Evolutionary conservation across 2,329 filamentous ascomycete species (phyloP).

Genomic region (Arthrocladium fulminans): DNA sequence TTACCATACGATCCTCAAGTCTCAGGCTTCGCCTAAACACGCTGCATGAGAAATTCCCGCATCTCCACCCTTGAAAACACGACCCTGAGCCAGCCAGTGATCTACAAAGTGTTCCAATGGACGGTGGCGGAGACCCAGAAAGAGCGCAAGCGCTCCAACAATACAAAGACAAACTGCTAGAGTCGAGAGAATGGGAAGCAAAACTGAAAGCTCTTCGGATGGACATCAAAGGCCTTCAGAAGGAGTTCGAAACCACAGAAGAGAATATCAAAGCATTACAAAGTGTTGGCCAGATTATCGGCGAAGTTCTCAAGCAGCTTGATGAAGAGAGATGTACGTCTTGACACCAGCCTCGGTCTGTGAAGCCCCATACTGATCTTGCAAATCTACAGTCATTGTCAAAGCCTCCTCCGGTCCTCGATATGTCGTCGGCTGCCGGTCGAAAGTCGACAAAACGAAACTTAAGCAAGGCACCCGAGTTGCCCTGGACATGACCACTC

Average conservation of each 20-base stretch:
- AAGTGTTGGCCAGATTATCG: conserved; percentile 98
- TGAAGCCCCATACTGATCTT: conserved; percentile 1
- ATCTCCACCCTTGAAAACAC: too few relatives aligned
- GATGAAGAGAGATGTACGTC: conserved; percentile 93
- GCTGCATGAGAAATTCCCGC: too few relatives aligned
- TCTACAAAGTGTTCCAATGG: conserved; percentile 22
- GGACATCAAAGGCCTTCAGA: conserved; percentile 92
- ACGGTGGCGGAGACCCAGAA: conserved; percentile 41
- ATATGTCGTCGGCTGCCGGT: conserved; percentile 96
- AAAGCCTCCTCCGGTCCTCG: conserved; percentile 94
- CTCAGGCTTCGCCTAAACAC: too few relatives aligned
- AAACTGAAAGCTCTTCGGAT: conserved; percentile 90
- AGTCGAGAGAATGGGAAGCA: conserved; percentile 96
- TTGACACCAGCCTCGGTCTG: background rate
- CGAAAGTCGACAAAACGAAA: conserved; percentile 95
- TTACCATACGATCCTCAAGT: too few relatives aligned
- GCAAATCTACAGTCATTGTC: conserved; percentile 72
- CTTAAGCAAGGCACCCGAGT: conserved; percentile 97
- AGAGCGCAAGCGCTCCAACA: conserved; percentile 62
- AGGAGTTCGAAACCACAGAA: conserved; percentile 92
- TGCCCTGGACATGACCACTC: conserved; percentile 96
- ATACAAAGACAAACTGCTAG: conserved; percentile 74
- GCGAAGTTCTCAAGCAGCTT: conserved; percentile 95
- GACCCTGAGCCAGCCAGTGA: background rate
- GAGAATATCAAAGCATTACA: conserved; percentile 99